Percentiles rank a stretch among this genome's conserved stretches.
Conservation (phyloP, 108 stramenopile species). For the Fragilariopsis cylindrus region DNA sequence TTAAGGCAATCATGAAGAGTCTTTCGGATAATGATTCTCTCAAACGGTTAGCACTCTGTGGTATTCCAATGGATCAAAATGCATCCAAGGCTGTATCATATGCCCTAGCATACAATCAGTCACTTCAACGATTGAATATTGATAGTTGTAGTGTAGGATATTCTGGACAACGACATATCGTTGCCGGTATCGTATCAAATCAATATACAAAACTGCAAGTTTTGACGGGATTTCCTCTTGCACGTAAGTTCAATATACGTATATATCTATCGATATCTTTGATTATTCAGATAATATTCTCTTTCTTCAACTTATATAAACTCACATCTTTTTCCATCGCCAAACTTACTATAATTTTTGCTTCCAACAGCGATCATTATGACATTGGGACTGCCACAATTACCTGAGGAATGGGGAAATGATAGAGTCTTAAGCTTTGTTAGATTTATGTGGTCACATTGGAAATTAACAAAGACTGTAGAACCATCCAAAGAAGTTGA, state of each 20-base stretch:
- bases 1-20: conserved; percentile 85
- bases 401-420: conserved; percentile 79
- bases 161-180: conserved; percentile 84
- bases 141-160: conserved; percentile 78
- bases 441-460: conserved; percentile 76
- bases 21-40: conserved; percentile 70
- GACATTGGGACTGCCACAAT: conserved; percentile 71
- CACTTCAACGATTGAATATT: conserved; percentile 59
- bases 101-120: conserved; percentile 79
- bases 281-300: background rate
- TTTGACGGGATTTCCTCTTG: conserved; percentile 75
- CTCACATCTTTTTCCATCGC: background rate
- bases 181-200: conserved; percentile 84
- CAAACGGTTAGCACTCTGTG: conserved; percentile 50
- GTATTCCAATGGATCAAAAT: conserved; percentile 79
- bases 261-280: no score
- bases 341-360: background rate
- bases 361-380: conserved; percentile 58
- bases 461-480: conserved; percentile 35
- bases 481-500: conserved; percentile 9
- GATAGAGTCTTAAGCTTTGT: conserved; percentile 80
- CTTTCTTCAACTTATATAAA: background rate
- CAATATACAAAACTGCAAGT: conserved; percentile 52
- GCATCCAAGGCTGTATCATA: conserved; percentile 82
- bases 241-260: conserved; percentile 51